Base-by-base conservation (phyloP, 805 yeast species). In the Suhomyces sp. region DNA sequence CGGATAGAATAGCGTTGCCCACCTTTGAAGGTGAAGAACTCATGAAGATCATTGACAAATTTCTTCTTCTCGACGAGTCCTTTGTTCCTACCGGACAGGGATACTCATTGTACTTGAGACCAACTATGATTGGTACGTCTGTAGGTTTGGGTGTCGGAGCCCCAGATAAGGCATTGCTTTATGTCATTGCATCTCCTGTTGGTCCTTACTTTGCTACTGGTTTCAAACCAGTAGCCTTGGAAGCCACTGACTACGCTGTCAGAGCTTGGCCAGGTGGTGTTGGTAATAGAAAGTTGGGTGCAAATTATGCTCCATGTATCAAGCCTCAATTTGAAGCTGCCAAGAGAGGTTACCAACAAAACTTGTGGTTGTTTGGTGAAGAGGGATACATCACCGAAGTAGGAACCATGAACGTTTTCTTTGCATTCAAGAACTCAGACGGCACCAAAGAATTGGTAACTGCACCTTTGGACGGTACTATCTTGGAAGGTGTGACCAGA, bases 221-320 rank as follows among this genome's bases (percentile, higher is more conserved):
- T 17, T 93, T 93, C 84, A 91, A 92, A 75, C 97, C 98, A 41
- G 97, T 94, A 50, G 79, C 83, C 55, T 80, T 94, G 58, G 97
- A 93, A 75, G 97, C 98, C 59, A 92, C 97, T 33, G 96, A 90
- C 67, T 85, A 89, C 62, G 97, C 97, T 47, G 92, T 92, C 31
- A 88, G 99, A 77, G 98, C 99, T 27, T 93, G 98, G 98, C 98
- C 98, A 67, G 97, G 97, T 65, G 99, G 98, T 71, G 91, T 85
- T 62, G 99, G 99, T 73, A 87, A 93, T 82, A 86, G 83, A 72
- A 93, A 93, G 75, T 83, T 93, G 64, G 99, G 99, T 72, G 97
- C 97, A 55, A 93, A 93, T 79, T 93, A 93, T 67, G 99, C 97
- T 44, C 97, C 98, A 56, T 89, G 97, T 70, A 84, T 92, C 64